phyloP scores from a whole-genome alignment of 768 basidiomycete species.

The Terana coerulea region DNA sequence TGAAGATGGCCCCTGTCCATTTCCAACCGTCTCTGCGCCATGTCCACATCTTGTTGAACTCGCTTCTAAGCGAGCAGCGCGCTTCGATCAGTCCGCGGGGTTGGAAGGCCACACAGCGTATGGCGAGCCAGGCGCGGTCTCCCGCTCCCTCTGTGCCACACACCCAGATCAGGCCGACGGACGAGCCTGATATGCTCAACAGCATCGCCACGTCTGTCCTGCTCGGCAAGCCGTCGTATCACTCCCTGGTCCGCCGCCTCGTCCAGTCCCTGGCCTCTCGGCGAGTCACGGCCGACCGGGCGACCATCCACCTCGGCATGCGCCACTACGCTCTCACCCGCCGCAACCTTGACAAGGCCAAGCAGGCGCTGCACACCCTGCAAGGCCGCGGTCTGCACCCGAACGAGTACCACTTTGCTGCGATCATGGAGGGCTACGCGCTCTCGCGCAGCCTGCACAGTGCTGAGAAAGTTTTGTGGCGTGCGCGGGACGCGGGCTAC shows the following conservation, averaged over 20 bases:
- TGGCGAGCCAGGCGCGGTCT: background rate
- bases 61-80: constrained; percentile 49
- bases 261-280: constrained; percentile 44
- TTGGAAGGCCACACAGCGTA: constrained; percentile 23
- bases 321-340: constrained; percentile 54
- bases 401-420: constrained; percentile 66
- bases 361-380: constrained; percentile 54
- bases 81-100: constrained; percentile 43
- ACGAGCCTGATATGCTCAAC: constrained; percentile 29
- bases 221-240: constrained; percentile 17
- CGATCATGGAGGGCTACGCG: constrained; percentile 74
- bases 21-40: constrained; percentile 51
- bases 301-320: constrained; percentile 60
- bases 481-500: constrained; percentile 47
- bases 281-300: constrained; percentile 50
- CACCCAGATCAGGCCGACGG: constrained; percentile 31
- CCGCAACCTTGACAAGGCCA: constrained; percentile 38
- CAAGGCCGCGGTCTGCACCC: constrained; percentile 67
- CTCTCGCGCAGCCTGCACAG: constrained; percentile 53
- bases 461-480: constrained; percentile 53
- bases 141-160: background rate
- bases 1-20: constrained; percentile 40
- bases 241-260: constrained; percentile 36
- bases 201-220: constrained; percentile 15
- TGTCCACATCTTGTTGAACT: constrained; percentile 51